These are phyloP conservation scores for Leccinum fuscescens DNA, from an alignment of 1,284 basidiomycete species.

Conservation along the genomic window DNA sequence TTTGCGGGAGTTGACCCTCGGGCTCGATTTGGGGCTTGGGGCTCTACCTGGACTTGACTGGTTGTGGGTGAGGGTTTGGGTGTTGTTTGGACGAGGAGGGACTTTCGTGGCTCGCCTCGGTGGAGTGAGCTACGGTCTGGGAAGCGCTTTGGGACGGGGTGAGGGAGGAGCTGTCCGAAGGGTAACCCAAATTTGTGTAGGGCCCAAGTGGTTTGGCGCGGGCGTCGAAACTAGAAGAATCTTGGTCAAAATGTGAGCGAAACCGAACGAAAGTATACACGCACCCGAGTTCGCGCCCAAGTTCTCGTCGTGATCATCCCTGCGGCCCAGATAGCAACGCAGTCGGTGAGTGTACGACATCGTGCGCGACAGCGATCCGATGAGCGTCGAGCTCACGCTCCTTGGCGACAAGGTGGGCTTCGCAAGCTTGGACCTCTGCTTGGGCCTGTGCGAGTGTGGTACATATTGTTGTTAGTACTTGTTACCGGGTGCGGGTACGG, in stretches of 20 bases:
- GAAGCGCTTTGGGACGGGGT: not conserved
- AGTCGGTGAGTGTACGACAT: conserved; percentile 63
- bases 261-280: not conserved
- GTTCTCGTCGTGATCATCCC: too few relatives aligned
- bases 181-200: not conserved
- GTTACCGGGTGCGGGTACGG: too few relatives aligned
- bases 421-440: conserved; percentile 74
- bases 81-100: not conserved
- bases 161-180: not conserved
- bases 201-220: not conserved
- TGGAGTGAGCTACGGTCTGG: not conserved
- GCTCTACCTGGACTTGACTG: not conserved
- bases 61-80: not conserved
- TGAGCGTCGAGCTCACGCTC: conserved; percentile 58
- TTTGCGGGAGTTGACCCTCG: not conserved
- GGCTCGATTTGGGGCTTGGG: not conserved
- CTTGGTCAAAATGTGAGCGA: not conserved
- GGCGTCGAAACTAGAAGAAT: not conserved
- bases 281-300: not conserved
- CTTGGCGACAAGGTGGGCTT: conserved; percentile 64
- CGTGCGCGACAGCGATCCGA: conserved; percentile 52
- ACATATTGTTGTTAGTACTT: too few relatives aligned
- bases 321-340: conserved; percentile 57
- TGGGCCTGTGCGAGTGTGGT: conserved; percentile 65
- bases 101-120: not conserved